Base-by-base conservation (phyloP, 2,329 filamentous ascomycete genomes). In the Conoideocrella luteorostrata region DNA sequence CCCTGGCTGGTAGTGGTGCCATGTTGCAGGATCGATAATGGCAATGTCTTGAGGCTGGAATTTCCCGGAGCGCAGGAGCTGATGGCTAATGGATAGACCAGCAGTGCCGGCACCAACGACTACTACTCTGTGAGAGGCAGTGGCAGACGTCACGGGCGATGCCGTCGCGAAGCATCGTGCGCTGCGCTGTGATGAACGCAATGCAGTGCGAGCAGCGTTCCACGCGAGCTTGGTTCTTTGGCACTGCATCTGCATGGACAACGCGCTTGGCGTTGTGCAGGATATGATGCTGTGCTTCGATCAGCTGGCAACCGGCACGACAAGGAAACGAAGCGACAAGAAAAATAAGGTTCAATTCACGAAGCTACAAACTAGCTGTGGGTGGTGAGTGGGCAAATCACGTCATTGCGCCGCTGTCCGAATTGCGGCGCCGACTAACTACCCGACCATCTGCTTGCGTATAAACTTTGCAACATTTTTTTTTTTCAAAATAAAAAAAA, bases 1-100 rank as follows among this genome's bases (percentile, higher is more conserved):
- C 43, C 81, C 81, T 1, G 81, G 79, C 59, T 85, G 81, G 57
- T 84, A 85, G 63, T 85, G 71, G 56, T 85, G 80, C 69, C 71
- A 80, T 50, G 64, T 57, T 1, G 80, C 71, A 0, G 81, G 81
- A 50, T 85, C 81, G 34, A 85, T 63, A 21, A 85, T 54, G 22
- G 81, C 80, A 47, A 85, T 82, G 47, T 85, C 81, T 24, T 78
- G 67, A 34, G 69, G 63, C 0, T 60, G 50, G 53, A 83, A 84
- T 21, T 70, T 70, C 34, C 77, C 78, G 0, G 70, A 67, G 2
- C 71, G 71, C 4, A 85, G 71, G 3, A 88, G 73, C 64, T 87
- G 83, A 54, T 86, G 81, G 53, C 78, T 79, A 55, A 84, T 74
- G 2, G 77, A 64, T 13, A 86, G 62, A 39, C 84, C 84, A 29